These are phyloP conservation scores for Citrus medica DNA, from an alignment of 345 rosid species.

Conservation along the genomic window DNA sequence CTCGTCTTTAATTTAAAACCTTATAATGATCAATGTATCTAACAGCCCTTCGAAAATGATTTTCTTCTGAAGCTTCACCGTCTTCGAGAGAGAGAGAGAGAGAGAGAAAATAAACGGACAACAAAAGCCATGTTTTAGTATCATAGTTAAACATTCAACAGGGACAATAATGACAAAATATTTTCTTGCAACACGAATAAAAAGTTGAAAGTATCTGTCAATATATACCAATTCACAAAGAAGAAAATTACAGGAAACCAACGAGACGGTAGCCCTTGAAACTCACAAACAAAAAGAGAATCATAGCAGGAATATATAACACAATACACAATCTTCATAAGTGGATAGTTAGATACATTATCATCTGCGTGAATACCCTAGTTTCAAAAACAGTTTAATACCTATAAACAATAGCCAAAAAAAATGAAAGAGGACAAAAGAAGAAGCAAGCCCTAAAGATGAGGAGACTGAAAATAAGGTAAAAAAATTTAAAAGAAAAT, in stretches of 20 bases:
- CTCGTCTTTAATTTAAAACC: not conserved
- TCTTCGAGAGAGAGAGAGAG: not conserved
- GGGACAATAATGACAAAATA: not conserved
- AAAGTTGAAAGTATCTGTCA: not conserved
- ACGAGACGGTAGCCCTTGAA: constrained; percentile 12
- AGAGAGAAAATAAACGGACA: not conserved
- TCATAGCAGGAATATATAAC: constrained; percentile 16
- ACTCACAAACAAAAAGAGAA: constrained; percentile 18
- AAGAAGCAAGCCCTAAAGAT: not conserved
- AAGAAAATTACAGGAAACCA: constrained; percentile 5
- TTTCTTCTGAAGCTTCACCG: not conserved
- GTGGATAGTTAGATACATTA: not conserved
- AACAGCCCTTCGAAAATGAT: not conserved
- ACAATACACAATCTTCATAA: not conserved
- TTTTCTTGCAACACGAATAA: constrained; percentile 7
- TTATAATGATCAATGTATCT: not conserved
- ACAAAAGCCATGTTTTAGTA: not conserved
- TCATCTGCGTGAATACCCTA: constrained; percentile 12
- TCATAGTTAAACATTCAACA: not conserved
- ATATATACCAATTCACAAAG: not conserved
- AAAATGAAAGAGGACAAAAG: not conserved
- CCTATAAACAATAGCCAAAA: constrained; percentile 1
- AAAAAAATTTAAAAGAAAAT: not conserved
- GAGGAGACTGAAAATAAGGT: not conserved
- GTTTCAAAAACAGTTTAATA: constrained; percentile 13